phyloP scores from a whole-genome alignment of 2,329 filamentous ascomycete species.

The Talaromyces sp. region DNA sequence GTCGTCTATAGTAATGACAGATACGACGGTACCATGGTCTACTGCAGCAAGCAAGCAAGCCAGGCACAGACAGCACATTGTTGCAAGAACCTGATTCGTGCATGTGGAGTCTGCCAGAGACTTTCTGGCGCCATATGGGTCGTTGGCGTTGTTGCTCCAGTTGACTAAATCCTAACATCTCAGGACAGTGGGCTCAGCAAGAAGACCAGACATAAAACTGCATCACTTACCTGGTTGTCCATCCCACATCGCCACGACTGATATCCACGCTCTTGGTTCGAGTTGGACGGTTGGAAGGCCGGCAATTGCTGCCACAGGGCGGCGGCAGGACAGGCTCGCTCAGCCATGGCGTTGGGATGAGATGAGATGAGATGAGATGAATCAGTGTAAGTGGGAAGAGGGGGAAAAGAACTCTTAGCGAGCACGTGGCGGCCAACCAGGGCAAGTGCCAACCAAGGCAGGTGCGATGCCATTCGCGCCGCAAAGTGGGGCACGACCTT shows the following conservation, averaged over 20 bases:
- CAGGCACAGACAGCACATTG: background rate
- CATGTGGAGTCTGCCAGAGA: background rate
- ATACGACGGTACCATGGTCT: constrained; percentile 4
- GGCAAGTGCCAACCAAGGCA: background rate
- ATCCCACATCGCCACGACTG: background rate
- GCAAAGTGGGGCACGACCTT: background rate
- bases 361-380: background rate
- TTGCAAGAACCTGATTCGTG: background rate
- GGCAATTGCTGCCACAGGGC: background rate
- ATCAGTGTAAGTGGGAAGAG: too few species aligned
- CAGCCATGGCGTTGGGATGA: background rate
- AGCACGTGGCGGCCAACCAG: background rate
- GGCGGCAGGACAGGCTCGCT: background rate
- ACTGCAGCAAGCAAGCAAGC: background rate
- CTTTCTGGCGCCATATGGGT: background rate
- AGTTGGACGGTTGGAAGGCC: background rate
- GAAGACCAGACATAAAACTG: background rate
- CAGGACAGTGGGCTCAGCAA: background rate
- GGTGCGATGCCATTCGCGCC: background rate
- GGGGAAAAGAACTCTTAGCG: background rate
- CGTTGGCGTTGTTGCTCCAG: background rate
- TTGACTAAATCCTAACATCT: background rate
- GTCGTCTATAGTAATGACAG: background rate
- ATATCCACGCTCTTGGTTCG: background rate
- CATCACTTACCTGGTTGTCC: background rate